These are phyloP conservation scores for Fragaria iinumae DNA, from an alignment of 306 rosid species.

Conservation along the genomic window DNA sequence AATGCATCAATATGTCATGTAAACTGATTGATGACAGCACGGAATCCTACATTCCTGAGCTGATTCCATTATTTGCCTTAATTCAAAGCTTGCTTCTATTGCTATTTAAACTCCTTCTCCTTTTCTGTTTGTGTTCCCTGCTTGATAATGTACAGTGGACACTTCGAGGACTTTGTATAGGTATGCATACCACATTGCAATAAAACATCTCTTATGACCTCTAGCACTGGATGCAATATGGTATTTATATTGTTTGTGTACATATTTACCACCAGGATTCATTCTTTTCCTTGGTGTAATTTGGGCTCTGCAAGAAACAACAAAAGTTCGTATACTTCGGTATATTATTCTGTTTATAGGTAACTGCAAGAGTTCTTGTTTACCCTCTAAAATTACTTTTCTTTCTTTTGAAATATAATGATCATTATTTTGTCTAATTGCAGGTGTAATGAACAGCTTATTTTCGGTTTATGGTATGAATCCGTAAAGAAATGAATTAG, in stretches of 20 bases:
- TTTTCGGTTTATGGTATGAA: conserved; percentile 63
- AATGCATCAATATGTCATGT: neutral
- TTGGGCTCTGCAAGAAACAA: conserved; percentile 68
- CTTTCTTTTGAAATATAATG: too few relatives aligned
- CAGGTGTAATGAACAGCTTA: conserved; percentile 78
- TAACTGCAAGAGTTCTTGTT: conserved; percentile 16
- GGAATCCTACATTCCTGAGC: neutral
- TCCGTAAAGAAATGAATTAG: conserved; percentile 7
- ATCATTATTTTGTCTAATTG: neutral
- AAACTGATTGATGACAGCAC: neutral
- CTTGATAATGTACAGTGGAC: conserved; percentile 50
- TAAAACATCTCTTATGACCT: neutral
- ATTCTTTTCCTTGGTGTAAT: conserved; percentile 55
- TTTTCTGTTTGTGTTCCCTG: neutral
- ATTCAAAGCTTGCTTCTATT: neutral
- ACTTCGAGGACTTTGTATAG: conserved; percentile 71
- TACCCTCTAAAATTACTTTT: too few relatives aligned
- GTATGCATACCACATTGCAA: conserved; percentile 28
- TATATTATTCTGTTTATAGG: conserved; percentile 61
- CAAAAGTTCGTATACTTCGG: conserved; percentile 46
- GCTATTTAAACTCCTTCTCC: neutral
- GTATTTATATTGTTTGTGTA: conserved; percentile 7
- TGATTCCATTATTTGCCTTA: neutral
- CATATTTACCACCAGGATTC: conserved; percentile 46
- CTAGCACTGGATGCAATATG: conserved; percentile 11